Percentiles rank a stretch among this genome's conserved stretches.
Conservation (phyloP, 2,329 filamentous ascomycete genomes). For the Trichoderma sp. region DNA sequence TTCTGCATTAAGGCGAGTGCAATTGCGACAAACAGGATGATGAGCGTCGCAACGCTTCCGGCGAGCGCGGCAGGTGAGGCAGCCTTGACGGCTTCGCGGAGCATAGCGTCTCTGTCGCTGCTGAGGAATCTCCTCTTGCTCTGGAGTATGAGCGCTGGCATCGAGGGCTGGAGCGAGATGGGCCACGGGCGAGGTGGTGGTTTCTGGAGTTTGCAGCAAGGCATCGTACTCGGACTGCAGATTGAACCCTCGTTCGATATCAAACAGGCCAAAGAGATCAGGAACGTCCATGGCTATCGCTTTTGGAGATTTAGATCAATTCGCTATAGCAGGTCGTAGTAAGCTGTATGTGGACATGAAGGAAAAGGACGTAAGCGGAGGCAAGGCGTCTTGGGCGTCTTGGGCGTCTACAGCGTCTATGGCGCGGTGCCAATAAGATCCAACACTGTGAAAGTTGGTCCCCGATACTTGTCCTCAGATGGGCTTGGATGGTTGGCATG, state of each 20-base stretch:
- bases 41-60: background rate
- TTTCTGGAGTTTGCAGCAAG: background rate
- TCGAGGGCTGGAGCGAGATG: background rate
- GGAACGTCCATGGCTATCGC: background rate
- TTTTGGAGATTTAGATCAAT: background rate
- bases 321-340: too few species aligned
- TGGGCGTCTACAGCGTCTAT: background rate
- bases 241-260: background rate
- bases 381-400: background rate
- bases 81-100: background rate
- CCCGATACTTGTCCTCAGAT: background rate
- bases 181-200: background rate
- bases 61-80: conserved; percentile 2
- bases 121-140: background rate
- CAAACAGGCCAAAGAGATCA: background rate
- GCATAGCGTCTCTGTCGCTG: background rate
- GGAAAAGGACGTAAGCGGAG: too few species aligned
- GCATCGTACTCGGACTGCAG: background rate
- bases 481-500: background rate
- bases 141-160: background rate
- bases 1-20: background rate
- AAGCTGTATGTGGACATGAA: too few species aligned
- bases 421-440: background rate
- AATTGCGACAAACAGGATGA: background rate
- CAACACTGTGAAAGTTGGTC: background rate